phyloP scores from a whole-genome alignment of 441 rosid species.

The Adansonia rubrostipa region DNA sequence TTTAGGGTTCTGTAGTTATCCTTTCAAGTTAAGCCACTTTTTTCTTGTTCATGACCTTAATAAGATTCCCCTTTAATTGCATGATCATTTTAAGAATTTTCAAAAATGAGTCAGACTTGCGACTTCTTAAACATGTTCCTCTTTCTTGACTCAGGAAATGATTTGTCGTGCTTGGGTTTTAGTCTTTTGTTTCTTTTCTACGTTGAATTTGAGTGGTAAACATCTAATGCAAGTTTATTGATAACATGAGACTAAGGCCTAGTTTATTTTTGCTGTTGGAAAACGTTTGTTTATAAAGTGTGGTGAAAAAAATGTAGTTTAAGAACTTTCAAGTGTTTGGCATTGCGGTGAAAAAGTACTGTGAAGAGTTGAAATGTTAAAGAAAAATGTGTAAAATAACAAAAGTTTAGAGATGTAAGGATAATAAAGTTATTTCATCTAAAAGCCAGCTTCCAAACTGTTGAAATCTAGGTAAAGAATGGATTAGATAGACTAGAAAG shows the following conservation, averaged over 20 bases:
- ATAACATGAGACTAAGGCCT: neutral
- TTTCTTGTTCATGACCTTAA: neutral
- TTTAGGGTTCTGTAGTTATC: neutral
- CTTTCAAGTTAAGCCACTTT: conserved; percentile 1
- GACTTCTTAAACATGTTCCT: neutral
- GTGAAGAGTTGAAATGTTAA: too few species aligned
- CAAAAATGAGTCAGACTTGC: neutral
- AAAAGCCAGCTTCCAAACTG: too few species aligned
- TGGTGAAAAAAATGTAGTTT: too few species aligned
- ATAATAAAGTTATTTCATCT: too few species aligned
- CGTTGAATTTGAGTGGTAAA: conserved; percentile 1
- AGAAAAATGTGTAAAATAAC: too few species aligned
- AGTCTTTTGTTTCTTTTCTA: conserved; percentile 4
- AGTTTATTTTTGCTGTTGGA: too few species aligned
- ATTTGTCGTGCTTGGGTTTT: neutral
- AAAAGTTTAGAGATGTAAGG: too few species aligned
- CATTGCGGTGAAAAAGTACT: too few species aligned
- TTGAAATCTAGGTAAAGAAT: too few species aligned
- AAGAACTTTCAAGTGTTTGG: too few species aligned
- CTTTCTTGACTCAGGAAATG: neutral
- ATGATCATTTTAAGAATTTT: conserved; percentile 2
- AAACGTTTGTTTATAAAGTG: too few species aligned
- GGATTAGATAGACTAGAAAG: too few species aligned
- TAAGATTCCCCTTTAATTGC: neutral
- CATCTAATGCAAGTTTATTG: conserved; percentile 13